Evolutionary conservation across 139 green algal genomes (phyloP), one percentile per base, ranked within the genome.

Genomic region (Chlorella vulgaris): DNA sequence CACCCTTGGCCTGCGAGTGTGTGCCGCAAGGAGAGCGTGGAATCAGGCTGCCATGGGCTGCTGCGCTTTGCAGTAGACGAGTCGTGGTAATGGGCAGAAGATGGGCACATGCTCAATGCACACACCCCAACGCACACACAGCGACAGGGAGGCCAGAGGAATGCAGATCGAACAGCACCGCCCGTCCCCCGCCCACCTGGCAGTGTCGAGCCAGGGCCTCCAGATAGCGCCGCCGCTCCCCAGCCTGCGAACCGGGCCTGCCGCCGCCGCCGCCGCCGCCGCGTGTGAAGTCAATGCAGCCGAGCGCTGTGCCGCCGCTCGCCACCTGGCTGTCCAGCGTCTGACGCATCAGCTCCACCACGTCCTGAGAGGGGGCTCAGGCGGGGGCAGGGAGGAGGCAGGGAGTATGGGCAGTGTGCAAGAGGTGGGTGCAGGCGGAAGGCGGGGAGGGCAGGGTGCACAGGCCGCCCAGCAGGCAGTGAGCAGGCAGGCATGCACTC

Each of bases 311-410:
- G n/a, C 89, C 69, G 69, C 43, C 42, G 42, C 43, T 38, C 26
- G 73, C 86, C 4, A 83, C 74, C 77, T 94, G 73, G 21, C 70
- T 89, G 29, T 86, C 85, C 84, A 97, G 75, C 39, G 84, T 85
- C 38, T 90, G 85, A 21, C 83, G 83, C 88, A 97, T 91, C 38
- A 97, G 85, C 76, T 94, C 90, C 5, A 96, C 86, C 35, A 91
- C 94, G 58, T 97, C 92, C 85, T 89, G 71, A 3, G 7, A 15
- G 47, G 47, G 47, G 10, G 47, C 13, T 58, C n/a, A n/a, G 47
- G 47, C 15, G 47, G 47, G 10, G 47, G 47, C n/a, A n/a, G n/a
- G n/a, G n/a, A n/a, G n/a, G n/a, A n/a, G n/a, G n/a, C n/a, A n/a
- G n/a, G n/a, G n/a, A n/a, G n/a, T n/a, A n/a, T n/a, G n/a, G n/a